Base-by-base conservation (phyloP, 495 filamentous ascomycete genomes). In the Annulohypoxylon nitens region DNA sequence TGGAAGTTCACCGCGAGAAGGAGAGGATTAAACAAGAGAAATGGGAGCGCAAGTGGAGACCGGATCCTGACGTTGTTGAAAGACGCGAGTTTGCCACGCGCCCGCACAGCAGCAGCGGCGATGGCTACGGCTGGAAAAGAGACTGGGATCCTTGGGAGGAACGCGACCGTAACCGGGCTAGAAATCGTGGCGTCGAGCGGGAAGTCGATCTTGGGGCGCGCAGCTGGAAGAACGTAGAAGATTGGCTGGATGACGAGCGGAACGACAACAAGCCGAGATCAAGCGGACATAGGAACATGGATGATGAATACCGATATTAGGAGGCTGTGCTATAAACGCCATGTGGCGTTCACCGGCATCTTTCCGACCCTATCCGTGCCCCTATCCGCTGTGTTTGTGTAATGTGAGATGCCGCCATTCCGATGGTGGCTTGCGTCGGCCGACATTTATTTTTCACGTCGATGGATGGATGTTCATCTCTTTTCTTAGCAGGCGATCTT, bases 31-130 rank as follows among this genome's bases (percentile, higher is more conserved):
- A 74, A 61, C 72, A 78, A 66, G 71, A 78, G 54, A 76, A 45
- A 18, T 77, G 79, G 81, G 81, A 81, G 60, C 63, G 69, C 39
- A 79, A 71, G 62, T 76, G 60, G 50, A 71, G 80, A 37, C 51
- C 55, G 4, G 64, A 58, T 6, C 30, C 25, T 12, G 74, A 74
- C 36, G 62, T 73, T 0, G 18, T 76, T 33, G 76, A 76, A 63
- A 74, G 61, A 69, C 75, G 71, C 33, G 74, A 74, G 45, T 30
- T 78, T 1, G 54, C 66, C 6, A 37, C 59, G 39, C 66, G 71
- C 12, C 72, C 75, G 8, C 69, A 72, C 48, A 71, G 61, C 26
- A 71, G 23, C 7, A 37, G 33, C 51, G 67, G 59, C 0, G 45
- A 51, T 4, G 64, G 67, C 23, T 41, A 41, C 3, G 66, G 71